phyloP scores from a whole-genome alignment of 371 early-diverging fungal genomes.

The Edhazardia aedis region DNA sequence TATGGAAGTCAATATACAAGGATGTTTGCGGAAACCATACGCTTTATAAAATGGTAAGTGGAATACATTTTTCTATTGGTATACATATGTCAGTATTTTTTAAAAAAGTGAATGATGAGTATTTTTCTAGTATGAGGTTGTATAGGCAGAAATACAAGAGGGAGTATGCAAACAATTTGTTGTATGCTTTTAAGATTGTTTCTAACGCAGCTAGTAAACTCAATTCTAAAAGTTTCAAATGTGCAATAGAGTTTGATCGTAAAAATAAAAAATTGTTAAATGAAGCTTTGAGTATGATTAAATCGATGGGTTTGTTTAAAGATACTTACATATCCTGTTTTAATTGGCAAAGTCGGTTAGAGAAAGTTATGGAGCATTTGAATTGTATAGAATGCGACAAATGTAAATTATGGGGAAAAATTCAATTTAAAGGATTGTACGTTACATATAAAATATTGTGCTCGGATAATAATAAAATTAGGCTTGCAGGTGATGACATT shows the following conservation, averaged over 20 bases:
- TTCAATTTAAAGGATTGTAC: slow-evolving; percentile 13
- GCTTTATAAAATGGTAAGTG: slow-evolving; percentile 14
- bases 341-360: not conserved
- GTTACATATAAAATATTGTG: too few relatives aligned
- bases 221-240: not conserved
- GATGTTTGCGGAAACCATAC: not conserved
- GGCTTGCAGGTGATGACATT: too few relatives aligned
- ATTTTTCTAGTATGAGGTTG: slow-evolving; percentile 10
- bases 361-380: slow-evolving; percentile 1
- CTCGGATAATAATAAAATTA: too few relatives aligned
- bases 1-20: slow-evolving; percentile 6
- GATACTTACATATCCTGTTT: too few relatives aligned
- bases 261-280: not conserved
- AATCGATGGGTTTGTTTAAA: not conserved
- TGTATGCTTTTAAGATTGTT: not conserved
- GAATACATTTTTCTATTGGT: slow-evolving; percentile 22
- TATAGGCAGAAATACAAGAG: slow-evolving; percentile 8
- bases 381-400: slow-evolving; percentile 11
- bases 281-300: not conserved
- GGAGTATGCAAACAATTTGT: slow-evolving; percentile 16
- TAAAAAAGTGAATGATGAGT: slow-evolving; percentile 2
- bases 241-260: not conserved
- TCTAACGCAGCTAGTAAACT: not conserved
- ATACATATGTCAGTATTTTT: slow-evolving; percentile 18
- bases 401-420: slow-evolving; percentile 9